A percentile compares a stretch with the other conserved stretches of the same genome.
phyloP scores from a whole-genome alignment of 192 early-diverging fungal genomes.

The Coemansia sp. region DNA sequence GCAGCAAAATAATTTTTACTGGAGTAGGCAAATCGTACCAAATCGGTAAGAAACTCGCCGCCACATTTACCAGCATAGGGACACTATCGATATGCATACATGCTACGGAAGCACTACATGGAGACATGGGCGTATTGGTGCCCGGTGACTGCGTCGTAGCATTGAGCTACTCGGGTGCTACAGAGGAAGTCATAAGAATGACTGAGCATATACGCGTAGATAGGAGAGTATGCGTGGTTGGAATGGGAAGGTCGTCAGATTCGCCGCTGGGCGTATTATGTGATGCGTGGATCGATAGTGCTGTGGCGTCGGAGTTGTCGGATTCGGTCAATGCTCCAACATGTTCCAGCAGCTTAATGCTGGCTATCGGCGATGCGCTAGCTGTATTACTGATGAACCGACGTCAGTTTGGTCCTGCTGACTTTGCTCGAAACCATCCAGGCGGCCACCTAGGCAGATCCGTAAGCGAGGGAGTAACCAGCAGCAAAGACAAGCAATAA shows the following conservation, averaged over 20 bases:
- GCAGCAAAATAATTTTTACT: constrained; percentile 32
- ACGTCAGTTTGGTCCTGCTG: constrained; percentile 22
- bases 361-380: constrained; percentile 48
- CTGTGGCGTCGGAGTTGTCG: constrained; percentile 32
- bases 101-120: constrained; percentile 48
- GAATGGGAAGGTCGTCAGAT: constrained; percentile 28
- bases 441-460: constrained; percentile 36
- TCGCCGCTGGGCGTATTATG: constrained; percentile 37
- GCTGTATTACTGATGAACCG: constrained; percentile 40
- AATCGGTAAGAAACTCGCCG: constrained; percentile 46
- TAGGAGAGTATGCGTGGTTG: constrained; percentile 16
- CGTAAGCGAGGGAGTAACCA: too few relatives aligned
- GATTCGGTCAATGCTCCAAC: constrained; percentile 37
- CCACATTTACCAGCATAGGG: constrained; percentile 45
- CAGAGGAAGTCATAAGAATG: constrained; percentile 35
- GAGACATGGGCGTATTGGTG: constrained; percentile 35
- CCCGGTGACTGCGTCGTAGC: constrained; percentile 37
- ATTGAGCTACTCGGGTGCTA: constrained; percentile 47
- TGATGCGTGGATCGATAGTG: constrained; percentile 36
- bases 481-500: neutral
- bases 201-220: neutral
- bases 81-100: constrained; percentile 37
- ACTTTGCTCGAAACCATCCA: constrained; percentile 51
- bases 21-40: constrained; percentile 50
- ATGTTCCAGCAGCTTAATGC: constrained; percentile 29